Evolutionary conservation across 139 green algal species (phyloP).

Genomic region (Chlorella ohadii): DNA sequence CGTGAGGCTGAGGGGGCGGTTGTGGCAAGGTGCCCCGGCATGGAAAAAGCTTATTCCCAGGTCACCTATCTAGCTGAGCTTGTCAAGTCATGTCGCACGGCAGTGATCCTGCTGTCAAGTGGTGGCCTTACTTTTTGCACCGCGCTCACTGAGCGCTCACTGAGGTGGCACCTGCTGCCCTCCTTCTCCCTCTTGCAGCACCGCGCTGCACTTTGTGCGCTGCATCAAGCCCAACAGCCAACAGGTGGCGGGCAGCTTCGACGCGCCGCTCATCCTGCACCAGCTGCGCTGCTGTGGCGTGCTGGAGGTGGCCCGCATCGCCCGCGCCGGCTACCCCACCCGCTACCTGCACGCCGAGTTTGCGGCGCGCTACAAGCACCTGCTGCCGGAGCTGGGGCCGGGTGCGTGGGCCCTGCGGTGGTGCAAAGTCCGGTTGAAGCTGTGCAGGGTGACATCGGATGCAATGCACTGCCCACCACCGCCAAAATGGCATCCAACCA

Average conservation of each 20-base stretch:
- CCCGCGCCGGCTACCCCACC: conserved; percentile 91
- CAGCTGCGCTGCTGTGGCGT: conserved; percentile 97
- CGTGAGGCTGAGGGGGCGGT: neutral
- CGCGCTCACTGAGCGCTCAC: too few relatives aligned
- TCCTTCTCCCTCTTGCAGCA: conserved; percentile 40
- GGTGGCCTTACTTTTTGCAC: too few relatives aligned
- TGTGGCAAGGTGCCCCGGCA: too few relatives aligned
- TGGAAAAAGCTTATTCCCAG: too few relatives aligned
- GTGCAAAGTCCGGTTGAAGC: too few relatives aligned
- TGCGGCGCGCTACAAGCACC: conserved; percentile 81
- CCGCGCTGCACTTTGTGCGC: conserved; percentile 94
- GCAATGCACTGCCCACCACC: too few relatives aligned
- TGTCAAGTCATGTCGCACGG: too few relatives aligned
- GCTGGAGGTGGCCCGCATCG: conserved; percentile 94
- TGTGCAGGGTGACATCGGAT: too few relatives aligned
- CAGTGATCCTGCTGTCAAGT: too few relatives aligned
- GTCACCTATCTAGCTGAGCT: too few relatives aligned
- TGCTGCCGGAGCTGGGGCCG: conserved; percentile 55
- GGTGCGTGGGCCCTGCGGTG: neutral
- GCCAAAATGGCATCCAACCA: too few relatives aligned
- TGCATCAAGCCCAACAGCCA: conserved; percentile 96
- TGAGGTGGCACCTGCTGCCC: too few relatives aligned
- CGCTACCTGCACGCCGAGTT: conserved; percentile 86
- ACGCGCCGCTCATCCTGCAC: conserved; percentile 81
- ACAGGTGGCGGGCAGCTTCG: conserved; percentile 73